These are phyloP conservation scores for Moesziomyces sp. DNA, from an alignment of 1,284 basidiomycete species.

Conservation along the genomic window DNA sequence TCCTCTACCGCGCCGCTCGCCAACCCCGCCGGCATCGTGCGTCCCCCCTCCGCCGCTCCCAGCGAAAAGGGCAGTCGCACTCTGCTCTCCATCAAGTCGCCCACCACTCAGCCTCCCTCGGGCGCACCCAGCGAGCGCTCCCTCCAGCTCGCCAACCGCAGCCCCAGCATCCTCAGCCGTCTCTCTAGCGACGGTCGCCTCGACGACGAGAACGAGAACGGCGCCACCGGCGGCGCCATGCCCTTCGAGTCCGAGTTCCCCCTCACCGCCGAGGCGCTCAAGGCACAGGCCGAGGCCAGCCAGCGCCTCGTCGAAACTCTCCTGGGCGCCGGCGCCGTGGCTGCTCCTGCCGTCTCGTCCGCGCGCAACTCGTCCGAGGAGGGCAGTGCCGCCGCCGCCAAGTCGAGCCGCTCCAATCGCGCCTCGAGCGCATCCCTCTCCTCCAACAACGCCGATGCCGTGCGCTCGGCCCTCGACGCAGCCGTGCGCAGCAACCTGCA, in stretches of 20 bases:
- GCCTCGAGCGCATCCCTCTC: conserved; percentile 28
- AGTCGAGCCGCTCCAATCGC: conserved; percentile 74
- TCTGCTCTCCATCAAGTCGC: conserved; percentile 37
- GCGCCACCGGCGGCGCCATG: conserved; percentile 21
- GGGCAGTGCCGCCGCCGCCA: conserved; percentile 14
- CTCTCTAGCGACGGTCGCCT: conserved; percentile 42
- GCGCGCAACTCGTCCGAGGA: conserved; percentile 22
- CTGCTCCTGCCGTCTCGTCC: conserved; percentile 5
- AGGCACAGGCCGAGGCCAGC: conserved; percentile 46
- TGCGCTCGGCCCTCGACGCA: conserved; percentile 31
- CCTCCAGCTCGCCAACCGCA: conserved; percentile 32
- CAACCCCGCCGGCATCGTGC: conserved; percentile 36
- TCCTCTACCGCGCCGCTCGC: conserved; percentile 8
- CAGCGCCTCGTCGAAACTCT: conserved; percentile 42
- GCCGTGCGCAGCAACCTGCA: conserved; percentile 49
- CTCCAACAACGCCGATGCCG: conserved; percentile 25
- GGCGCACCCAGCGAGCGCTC: conserved; percentile 42
- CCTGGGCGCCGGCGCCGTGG: conserved; percentile 5
- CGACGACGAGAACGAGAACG: conserved; percentile 30
- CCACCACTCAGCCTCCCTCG: conserved; percentile 36
- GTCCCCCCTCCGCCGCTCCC: conserved; percentile 35
- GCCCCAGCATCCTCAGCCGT: conserved; percentile 49
- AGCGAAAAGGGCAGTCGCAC: conserved; percentile 34
- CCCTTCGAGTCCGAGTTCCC: conserved; percentile 45
- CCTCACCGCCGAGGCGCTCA: conserved; percentile 48